These are phyloP conservation scores for Neofusicoccum laricinum DNA, from an alignment of 2,329 filamentous ascomycete species.

Conservation along the genomic window DNA sequence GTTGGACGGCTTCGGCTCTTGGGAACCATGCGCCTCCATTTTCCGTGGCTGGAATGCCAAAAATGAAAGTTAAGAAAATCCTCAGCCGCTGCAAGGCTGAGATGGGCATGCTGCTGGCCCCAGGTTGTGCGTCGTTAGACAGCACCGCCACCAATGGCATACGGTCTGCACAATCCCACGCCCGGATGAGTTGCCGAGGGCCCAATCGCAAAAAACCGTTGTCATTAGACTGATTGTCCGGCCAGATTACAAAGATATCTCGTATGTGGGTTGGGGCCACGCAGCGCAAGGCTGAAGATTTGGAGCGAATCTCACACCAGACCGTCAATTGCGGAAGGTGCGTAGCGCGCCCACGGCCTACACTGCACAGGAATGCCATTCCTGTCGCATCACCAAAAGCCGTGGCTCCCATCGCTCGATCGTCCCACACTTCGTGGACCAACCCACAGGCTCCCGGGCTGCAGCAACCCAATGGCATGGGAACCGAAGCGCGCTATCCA, in stretches of 20 bases:
- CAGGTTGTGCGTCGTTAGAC: not conserved
- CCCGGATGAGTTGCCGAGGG: not conserved
- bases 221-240: not conserved
- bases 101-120: not conserved
- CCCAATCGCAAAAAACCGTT: not conserved
- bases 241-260: not conserved
- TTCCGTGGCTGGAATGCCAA: not conserved
- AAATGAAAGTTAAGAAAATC: not conserved
- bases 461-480: slow-evolving; percentile 72
- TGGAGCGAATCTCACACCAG: not conserved
- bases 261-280: not conserved
- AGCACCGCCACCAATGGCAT: not conserved
- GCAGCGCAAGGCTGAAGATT: not conserved
- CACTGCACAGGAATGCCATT: not conserved
- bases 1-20: not conserved
- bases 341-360: not conserved
- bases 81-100: not conserved
- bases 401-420: not conserved
- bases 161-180: not conserved
- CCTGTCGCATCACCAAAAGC: not conserved
- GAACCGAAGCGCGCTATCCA: slow-evolving; percentile 71
- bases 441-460: slow-evolving; percentile 47
- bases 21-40: not conserved
- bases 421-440: not conserved
- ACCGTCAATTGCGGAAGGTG: not conserved